A percentile compares a stretch with the other conserved stretches of the same genome.
Conservation (phyloP, 495 filamentous ascomycete genomes). For the Aspergillus steynii region DNA sequence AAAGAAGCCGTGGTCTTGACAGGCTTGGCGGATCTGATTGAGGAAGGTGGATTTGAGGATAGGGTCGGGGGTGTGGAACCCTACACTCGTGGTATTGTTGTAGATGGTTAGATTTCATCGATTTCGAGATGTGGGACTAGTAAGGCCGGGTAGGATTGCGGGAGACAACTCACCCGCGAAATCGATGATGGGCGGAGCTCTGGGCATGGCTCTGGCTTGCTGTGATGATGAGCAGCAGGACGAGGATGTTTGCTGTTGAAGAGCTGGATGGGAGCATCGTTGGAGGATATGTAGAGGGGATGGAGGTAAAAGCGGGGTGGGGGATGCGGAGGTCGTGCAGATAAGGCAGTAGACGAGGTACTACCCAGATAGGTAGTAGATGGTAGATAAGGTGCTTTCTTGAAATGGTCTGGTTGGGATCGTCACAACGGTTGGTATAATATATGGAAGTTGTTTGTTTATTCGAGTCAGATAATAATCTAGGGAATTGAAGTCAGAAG, state of each 20-base stretch:
- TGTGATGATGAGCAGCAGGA: conserved; percentile 7
- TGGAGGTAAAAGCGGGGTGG: background rate
- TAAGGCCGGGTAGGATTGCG: too few relatives aligned
- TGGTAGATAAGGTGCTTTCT: too few relatives aligned
- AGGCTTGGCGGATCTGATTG: conserved; percentile 19
- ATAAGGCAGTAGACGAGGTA: too few relatives aligned
- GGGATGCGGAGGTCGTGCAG: too few relatives aligned
- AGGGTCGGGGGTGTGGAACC: conserved; percentile 16
- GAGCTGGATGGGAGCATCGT: background rate
- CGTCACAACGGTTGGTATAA: too few relatives aligned
- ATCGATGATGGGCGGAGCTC: conserved; percentile 22
- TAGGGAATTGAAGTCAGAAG: background rate
- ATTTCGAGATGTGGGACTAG: too few relatives aligned
- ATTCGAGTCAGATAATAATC: too few relatives aligned
- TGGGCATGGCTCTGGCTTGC: conserved; percentile 5
- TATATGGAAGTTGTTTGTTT: too few relatives aligned
- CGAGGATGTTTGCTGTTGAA: background rate
- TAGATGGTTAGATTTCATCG: conserved; percentile 2
- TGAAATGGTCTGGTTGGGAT: too few relatives aligned
- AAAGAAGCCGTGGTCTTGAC: conserved; percentile 70
- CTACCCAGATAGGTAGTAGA: too few relatives aligned
- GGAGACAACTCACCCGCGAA: conserved; percentile 8
- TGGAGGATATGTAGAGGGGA: too few relatives aligned
- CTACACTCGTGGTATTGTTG: conserved; percentile 7
- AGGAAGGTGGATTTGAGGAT: conserved; percentile 11